Base-by-base conservation (phyloP, 31 red algal genomes). In the Asparagopsis taxiformis region DNA sequence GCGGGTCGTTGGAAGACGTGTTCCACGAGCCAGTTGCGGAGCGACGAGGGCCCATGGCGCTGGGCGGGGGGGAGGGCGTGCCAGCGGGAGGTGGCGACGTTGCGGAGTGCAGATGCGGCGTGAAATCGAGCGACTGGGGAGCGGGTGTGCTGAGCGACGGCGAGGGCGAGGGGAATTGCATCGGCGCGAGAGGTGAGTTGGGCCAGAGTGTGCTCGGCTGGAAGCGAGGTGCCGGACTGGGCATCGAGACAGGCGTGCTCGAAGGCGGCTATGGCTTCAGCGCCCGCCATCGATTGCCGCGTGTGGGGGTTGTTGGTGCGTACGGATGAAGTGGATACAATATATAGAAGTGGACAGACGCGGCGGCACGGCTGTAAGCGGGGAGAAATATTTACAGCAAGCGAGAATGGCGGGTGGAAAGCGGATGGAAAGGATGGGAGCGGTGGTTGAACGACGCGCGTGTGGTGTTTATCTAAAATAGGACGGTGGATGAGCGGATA, bases 71-170 rank as follows among this genome's bases (percentile, higher is more conserved):
- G 51, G 13, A 82, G 65, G 22, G 76, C 26, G 32, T 32, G 39
- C 76, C 76, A 80, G 16, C 26, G 64, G 3, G 22, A 51, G 29
- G 29, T 8, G 34, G 78, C 26, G 15, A 46, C 64, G 15, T 52
- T 39, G 32, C 65, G 78, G 29, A 82, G 24, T 3, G 67, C 33
- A 4, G 17, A n/a, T 28, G 65, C 65, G 26, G 78, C 78, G 48
- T 82, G 78, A 54, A 60, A 82, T 28, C 78, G 78, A 21, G 78
- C 66, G 64, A 60, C 48, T 20, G 78, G 32, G 11, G 67, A 59
- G 51, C 24, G 31, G 6, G 78, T 71, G 20, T 51, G 19, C 20
- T 61, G 66, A 21, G 59, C 32, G 31, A 82, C 78, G 20, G 22
- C 15, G 9, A 60, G 36, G 21, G 46, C 28, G 55, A 82, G 24